Evolutionary conservation across 306 rosid genomes (phyloP).

Genomic region (Prunus dulcis): DNA sequence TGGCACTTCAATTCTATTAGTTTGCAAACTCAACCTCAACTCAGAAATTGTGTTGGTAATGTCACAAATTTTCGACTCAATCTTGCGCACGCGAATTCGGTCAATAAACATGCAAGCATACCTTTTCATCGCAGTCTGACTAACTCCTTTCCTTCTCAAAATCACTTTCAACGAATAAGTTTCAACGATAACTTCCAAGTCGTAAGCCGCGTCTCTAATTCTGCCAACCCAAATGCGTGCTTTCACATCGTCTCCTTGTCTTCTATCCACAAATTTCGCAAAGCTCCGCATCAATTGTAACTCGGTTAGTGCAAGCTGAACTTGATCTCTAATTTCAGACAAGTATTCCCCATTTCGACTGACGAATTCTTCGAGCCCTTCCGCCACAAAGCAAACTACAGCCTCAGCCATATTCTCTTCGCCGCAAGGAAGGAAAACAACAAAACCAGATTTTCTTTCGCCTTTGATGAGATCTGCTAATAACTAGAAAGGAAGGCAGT

Average conservation of each 20-base stretch:
- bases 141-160: not conserved
- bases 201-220: not conserved
- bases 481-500: too few species aligned
- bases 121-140: slow-evolving; percentile 10
- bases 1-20: too few species aligned
- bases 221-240: not conserved
- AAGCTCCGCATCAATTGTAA: not conserved
- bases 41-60: not conserved
- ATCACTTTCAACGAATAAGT: slow-evolving; percentile 16
- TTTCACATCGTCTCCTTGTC: not conserved
- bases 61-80: not conserved
- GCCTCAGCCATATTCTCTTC: not conserved
- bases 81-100: not conserved
- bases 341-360: not conserved
- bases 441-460: not conserved
- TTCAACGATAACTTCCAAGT: slow-evolving; percentile 30
- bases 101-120: slow-evolving; percentile 4
- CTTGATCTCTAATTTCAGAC: not conserved
- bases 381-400: not conserved
- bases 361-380: not conserved
- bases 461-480: not conserved
- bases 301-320: not conserved
- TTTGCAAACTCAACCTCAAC: accelerated
- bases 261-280: not conserved
- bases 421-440: not conserved